Evolutionary conservation across 129 eudicot species (phyloP).

Genomic region (Apium graveolens): DNA sequence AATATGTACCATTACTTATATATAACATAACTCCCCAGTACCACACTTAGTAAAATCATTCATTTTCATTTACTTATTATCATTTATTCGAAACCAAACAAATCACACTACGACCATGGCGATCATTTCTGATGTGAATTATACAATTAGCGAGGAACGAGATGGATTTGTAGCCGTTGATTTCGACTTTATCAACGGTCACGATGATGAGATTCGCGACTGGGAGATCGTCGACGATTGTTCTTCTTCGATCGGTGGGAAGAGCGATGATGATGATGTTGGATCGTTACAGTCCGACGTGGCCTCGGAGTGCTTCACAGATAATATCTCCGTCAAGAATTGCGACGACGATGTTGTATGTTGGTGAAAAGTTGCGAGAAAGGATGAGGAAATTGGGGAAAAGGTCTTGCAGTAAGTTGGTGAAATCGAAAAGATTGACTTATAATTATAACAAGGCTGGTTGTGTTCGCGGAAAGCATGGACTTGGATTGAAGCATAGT

Average conservation of each 20-base stretch:
- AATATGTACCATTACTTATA: not conserved
- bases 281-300: not conserved
- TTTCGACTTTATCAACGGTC: not conserved
- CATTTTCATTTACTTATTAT: not conserved
- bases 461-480: conserved; percentile 46
- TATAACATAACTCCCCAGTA: not conserved
- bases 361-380: conserved; percentile 34
- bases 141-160: not conserved
- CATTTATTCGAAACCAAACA: too few species aligned
- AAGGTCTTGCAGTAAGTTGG: conserved; percentile 37
- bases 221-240: conserved; percentile 56
- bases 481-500: conserved; percentile 53
- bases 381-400: conserved; percentile 89
- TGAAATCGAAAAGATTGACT: conserved; percentile 42
- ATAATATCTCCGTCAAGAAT: not conserved
- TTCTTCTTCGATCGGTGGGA: conserved; percentile 7
- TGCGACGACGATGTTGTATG: conserved; percentile 10
- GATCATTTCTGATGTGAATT: not conserved
- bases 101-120: not conserved
- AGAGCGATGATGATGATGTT: conserved; percentile 4
- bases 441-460: conserved; percentile 45
- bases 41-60: not conserved
- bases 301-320: too few species aligned
- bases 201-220: conserved; percentile 8
- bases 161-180: conserved; percentile 13